These are phyloP conservation scores for Porodaedalea pini DNA, from an alignment of 1,284 basidiomycete species.

Conservation along the genomic window DNA sequence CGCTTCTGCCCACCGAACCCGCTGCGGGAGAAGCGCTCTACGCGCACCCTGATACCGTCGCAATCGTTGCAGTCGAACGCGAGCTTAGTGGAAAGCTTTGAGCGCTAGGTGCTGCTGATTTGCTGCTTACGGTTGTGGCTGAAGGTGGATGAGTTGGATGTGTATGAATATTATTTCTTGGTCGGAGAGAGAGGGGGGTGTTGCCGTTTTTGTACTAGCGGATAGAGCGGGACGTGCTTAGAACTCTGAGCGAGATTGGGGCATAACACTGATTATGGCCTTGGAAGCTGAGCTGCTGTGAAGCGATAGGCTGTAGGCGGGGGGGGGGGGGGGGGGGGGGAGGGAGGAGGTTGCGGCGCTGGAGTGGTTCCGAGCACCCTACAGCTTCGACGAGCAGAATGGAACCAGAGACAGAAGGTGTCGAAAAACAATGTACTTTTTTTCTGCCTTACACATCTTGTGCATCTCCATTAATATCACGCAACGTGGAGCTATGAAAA, in stretches of 20 bases:
- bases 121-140: neutral
- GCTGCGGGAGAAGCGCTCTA: conserved; percentile 57
- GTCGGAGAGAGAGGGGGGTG: no score
- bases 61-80: conserved; percentile 63
- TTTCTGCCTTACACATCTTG: no score
- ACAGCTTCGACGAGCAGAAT: no score
- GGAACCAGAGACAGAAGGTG: no score
- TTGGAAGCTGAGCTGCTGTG: neutral
- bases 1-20: conserved; percentile 62
- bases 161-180: neutral
- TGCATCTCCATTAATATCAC: no score
- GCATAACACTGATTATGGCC: neutral
- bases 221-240: neutral
- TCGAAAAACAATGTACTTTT: no score
- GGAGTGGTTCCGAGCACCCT: no score
- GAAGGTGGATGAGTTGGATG: neutral
- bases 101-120: neutral
- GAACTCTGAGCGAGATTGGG: neutral
- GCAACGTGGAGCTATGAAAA: no score
- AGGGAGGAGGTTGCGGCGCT: no score
- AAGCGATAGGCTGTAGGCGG: no score
- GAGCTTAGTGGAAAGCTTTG: conserved; percentile 40
- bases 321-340: no score
- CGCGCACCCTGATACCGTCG: conserved; percentile 66
- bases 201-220: neutral